Evolutionary conservation across 352 stramenopile species (phyloP).

Genomic region (Phytophthora vignae): DNA sequence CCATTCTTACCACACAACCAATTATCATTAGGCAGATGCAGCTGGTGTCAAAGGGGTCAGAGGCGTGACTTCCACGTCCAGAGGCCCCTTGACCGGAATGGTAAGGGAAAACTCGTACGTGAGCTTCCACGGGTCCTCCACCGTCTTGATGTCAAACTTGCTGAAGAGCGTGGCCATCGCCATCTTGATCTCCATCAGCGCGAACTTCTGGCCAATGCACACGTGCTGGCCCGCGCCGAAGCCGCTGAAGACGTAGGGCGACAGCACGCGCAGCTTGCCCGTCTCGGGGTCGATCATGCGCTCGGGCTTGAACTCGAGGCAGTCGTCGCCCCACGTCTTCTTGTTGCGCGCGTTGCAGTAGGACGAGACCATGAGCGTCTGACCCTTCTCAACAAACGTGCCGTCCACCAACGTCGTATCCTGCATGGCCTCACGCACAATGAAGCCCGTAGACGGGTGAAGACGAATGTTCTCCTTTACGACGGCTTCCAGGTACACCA

Average conservation of each 20-base stretch:
- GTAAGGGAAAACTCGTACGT: constrained; percentile 54
- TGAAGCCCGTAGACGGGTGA: constrained; percentile 55
- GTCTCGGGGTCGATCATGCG: constrained; percentile 51
- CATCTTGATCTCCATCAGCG: constrained; percentile 63
- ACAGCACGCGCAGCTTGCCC: constrained; percentile 30
- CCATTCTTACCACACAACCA: neutral
- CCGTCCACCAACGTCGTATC: constrained; percentile 32
- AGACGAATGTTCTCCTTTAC: constrained; percentile 67
- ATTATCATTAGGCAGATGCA: constrained; percentile 1
- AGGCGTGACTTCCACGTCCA: constrained; percentile 28
- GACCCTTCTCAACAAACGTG: constrained; percentile 17
- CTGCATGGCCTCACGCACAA: constrained; percentile 41
- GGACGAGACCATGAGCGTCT: constrained; percentile 16
- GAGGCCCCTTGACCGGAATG: constrained; percentile 38
- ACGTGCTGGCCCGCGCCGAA: constrained; percentile 56
- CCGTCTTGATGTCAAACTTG: constrained; percentile 47
- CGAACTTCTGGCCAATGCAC: constrained; percentile 59
- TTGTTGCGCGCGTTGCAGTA: constrained; percentile 29
- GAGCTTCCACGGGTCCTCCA: constrained; percentile 43
- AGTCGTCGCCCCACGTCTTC: constrained; percentile 52
- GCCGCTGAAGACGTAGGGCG: constrained; percentile 23
- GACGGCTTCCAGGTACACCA: constrained; percentile 62
- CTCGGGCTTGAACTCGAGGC: constrained; percentile 55
- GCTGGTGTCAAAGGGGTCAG: neutral
- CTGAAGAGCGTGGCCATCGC: constrained; percentile 53